Conservation (phyloP, 805 yeast species). For the Kuraishia borneana region DNA sequence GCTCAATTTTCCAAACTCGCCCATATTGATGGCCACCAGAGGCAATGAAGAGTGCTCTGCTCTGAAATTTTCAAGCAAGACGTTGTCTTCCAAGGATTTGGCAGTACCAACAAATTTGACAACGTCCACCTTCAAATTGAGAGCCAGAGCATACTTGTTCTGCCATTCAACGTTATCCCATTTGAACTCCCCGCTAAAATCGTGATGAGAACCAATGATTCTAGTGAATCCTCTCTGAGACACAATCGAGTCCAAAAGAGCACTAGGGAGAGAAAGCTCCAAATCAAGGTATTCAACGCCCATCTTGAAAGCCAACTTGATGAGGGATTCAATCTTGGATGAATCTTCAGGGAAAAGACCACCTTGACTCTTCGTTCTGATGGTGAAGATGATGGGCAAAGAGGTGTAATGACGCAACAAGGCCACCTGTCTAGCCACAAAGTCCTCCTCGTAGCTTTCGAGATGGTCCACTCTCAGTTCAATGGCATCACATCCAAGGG, state of each 20-base stretch:
- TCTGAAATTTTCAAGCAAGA: conserved; percentile 62
- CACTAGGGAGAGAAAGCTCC: conserved; percentile 59
- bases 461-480: conserved; percentile 76
- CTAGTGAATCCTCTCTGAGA: conserved; percentile 48
- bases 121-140: conserved; percentile 53
- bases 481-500: conserved; percentile 69
- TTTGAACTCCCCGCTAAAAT: conserved; percentile 44
- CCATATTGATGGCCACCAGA: conserved; percentile 77
- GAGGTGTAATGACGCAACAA: conserved; percentile 49
- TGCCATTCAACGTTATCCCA: conserved; percentile 75
- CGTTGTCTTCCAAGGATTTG: conserved; percentile 49
- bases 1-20: conserved; percentile 64
- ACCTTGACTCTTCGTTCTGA: conserved; percentile 73
- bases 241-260: conserved; percentile 38
- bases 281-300: conserved; percentile 79
- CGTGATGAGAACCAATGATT: conserved; percentile 79
- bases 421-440: conserved; percentile 67
- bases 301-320: conserved; percentile 53
- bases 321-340: conserved; percentile 36
- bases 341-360: conserved; percentile 64
- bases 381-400: conserved; percentile 73
- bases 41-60: conserved; percentile 42
- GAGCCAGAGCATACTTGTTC: conserved; percentile 56
- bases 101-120: conserved; percentile 83
- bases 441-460: conserved; percentile 33